Base-by-base conservation (phyloP, 768 basidiomycete species). In the Pholiota molesta region DNA sequence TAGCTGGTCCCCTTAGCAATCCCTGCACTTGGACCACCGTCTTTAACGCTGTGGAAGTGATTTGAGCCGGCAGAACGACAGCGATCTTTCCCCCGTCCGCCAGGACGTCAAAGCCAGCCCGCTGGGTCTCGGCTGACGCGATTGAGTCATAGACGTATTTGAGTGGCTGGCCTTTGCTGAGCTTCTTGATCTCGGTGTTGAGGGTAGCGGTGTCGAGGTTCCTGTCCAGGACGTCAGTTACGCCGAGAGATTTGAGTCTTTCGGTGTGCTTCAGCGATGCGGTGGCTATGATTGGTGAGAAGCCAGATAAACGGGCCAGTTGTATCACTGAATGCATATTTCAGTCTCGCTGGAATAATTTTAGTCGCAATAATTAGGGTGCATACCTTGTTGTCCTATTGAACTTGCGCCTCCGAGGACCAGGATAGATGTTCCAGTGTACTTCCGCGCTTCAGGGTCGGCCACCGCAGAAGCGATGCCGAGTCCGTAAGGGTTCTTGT, bases 391-490 rank as follows among this genome's bases (percentile, higher is more conserved):
- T 74, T 83, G 81, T 47, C 83, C 83, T 3, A 83, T 79, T 35
- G 81, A 82, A 42, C 78, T 77, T 17, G 76, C 66, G 3, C 83
- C 83, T 28, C 83, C 83, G 19, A 82, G 68, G 59, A 85, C 75
- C 31, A 86, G 58, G 37, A 84, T 75, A 1, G 83, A 77, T 59
- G 76, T 75, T 5, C 75, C 80, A 47, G 71, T 71, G 65, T 83
- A 83, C 47, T 77, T 80, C 49, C 19, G 19, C 19, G 42, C 17
- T 1, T 16, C 62, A 59, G 42, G 74, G 14, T 72, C 65, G 28
- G 74, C 28, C 39, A 60, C 14, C 11, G 63, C 55, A 11, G 55
- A 23, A 52, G 33, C 33, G 9, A 60, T 10, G 11, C 59, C 55
- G 10, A 59, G 26, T n/a, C 61, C 60, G 44, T 71, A 53, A 6